Base-by-base conservation (phyloP, 495 filamentous ascomycete species). In the Tuber calosporum region DNA sequence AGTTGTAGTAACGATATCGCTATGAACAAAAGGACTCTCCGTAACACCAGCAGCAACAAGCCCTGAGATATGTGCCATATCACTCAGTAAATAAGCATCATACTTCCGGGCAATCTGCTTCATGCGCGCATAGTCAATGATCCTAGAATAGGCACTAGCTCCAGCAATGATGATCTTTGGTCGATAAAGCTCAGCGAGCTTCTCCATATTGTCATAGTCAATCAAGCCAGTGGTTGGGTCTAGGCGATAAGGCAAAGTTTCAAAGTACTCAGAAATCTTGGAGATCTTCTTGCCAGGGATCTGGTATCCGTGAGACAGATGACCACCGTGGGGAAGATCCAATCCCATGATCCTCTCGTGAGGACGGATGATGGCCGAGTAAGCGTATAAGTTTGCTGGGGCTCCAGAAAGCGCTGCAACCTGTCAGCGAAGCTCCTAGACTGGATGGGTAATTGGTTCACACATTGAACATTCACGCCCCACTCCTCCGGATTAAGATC, bases 31-130 rank as follows among this genome's bases (percentile, higher is more conserved):
- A n/a, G 95, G 95, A 62, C 90, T 90, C 19, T 91, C 92, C 72
- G 97, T 87, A 42, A 97, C 96, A 77, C 90, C 91, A 67, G 92
- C 96, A 20, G 95, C 96, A 45, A 99, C 89, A 66, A 98, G 86
- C 72, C 95, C 95, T 34, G 93, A 97, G 76, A 99, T 96, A 79
- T 99, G 95, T n/a, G 95, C 95, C 89, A 99, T 98, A 81, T 99
- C 95, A 72, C 92, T 89, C 74, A 98, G 84, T 26, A 99, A 86
- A 84, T 98, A 99, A 76, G 93, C 92, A 75, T 92, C 92, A n/a
- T 93, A 88, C 79, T 94, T 93, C 77, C 96, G 91, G 76, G 90
- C 89, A 71, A 97, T 97, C 66, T 89, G 86, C 74, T 91, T 90
- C 88, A 99, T 94, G 71, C 89, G 89, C 67, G 88, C 85, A 82